Conservation (phyloP, 805 yeast species). For the Candida morakotiae region DNA sequence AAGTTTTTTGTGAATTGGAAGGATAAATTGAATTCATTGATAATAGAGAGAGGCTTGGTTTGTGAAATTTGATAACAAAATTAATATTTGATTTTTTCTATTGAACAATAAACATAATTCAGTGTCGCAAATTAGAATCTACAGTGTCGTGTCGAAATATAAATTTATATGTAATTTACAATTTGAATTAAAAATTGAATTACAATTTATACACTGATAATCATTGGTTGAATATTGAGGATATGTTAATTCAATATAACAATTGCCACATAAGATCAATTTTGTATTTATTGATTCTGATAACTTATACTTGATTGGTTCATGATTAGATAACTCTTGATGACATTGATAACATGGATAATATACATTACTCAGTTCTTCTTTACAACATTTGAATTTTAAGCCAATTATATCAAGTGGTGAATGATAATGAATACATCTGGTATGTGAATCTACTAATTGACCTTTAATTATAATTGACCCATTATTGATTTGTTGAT, state of each 20-base stretch:
- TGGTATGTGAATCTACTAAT: conserved; percentile 25
- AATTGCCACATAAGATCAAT: conserved; percentile 38
- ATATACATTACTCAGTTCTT: conserved; percentile 17
- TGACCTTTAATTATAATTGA: conserved; percentile 2
- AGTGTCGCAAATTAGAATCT: no score
- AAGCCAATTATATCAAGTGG: conserved; percentile 35
- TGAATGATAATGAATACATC: conserved; percentile 36
- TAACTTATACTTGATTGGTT: no score
- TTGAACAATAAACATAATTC: no score
- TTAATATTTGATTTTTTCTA: no score
- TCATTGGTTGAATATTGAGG: conserved; percentile 19
- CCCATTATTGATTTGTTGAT: not conserved
- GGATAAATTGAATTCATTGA: no score
- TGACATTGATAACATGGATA: conserved; percentile 42
- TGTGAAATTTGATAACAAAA: no score
- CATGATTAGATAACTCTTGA: conserved; percentile 13
- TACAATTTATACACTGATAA: conserved; percentile 22
- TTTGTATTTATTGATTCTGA: no score
- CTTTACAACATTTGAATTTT: conserved; percentile 33
- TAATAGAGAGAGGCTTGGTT: no score
- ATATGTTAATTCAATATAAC: conserved; percentile 25
- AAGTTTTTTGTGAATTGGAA: conserved; percentile 19
- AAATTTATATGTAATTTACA: conserved; percentile 34
- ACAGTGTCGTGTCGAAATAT: conserved; percentile 27
- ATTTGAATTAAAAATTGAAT: conserved; percentile 29